phyloP scores from a whole-genome alignment of 352 stramenopile genomes.

The Phytophthora idaei region DNA sequence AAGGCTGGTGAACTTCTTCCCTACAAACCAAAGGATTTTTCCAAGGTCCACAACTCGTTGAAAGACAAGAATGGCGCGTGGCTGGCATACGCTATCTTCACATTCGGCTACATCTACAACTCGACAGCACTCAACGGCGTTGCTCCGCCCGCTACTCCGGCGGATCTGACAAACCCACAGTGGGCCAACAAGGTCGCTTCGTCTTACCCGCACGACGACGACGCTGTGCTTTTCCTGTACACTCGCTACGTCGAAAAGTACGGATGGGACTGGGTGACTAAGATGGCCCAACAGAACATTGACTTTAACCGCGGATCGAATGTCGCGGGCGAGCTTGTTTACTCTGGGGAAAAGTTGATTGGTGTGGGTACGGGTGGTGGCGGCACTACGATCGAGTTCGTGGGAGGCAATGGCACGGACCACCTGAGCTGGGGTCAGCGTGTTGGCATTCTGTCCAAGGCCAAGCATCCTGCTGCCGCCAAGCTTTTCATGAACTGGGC shows the following conservation, averaged over 20 bases:
- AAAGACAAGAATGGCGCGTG: constrained; percentile 44
- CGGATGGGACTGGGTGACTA: constrained; percentile 55
- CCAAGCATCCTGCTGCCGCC: constrained; percentile 47
- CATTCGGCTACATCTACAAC: constrained; percentile 51
- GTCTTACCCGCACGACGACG: constrained; percentile 56
- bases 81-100: constrained; percentile 41
- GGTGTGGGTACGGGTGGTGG: constrained; percentile 18
- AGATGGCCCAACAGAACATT: constrained; percentile 40
- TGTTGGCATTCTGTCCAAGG: constrained; percentile 58
- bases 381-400: constrained; percentile 15
- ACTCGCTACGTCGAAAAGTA: constrained; percentile 54
- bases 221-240: constrained; percentile 62
- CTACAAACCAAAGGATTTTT: constrained; percentile 41
- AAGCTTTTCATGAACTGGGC: constrained; percentile 71
- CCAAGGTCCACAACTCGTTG: constrained; percentile 48
- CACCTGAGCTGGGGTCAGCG: constrained; percentile 56
- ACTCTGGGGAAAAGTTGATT: constrained; percentile 39
- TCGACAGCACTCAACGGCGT: constrained; percentile 23
- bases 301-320: constrained; percentile 44
- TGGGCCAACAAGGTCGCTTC: constrained; percentile 58
- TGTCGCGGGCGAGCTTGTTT: constrained; percentile 26
- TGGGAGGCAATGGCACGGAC: constrained; percentile 30
- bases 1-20: constrained; percentile 40
- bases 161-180: constrained; percentile 29
- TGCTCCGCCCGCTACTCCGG: constrained; percentile 18